These are phyloP conservation scores for Carallia pectinifolia DNA, from an alignment of 345 rosid species.

Conservation along the genomic window DNA sequence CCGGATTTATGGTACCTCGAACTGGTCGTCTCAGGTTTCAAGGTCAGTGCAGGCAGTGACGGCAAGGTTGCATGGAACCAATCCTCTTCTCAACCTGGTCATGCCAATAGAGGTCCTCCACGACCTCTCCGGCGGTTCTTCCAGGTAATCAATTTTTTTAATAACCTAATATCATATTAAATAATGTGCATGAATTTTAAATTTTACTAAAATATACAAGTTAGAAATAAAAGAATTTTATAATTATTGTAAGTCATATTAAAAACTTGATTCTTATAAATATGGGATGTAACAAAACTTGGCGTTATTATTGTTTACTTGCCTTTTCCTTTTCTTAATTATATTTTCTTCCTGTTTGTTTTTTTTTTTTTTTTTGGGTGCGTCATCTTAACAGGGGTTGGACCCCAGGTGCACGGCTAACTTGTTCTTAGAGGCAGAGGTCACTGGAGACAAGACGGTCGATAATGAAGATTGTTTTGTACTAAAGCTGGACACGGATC, in stretches of 20 bases:
- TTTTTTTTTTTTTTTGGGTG: background rate
- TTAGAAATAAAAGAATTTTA: too few relatives aligned
- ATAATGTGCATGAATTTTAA: too few relatives aligned
- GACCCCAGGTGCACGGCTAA: constrained; percentile 82
- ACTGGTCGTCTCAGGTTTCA: constrained; percentile 78
- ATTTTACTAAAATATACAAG: too few relatives aligned
- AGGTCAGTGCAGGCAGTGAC: constrained; percentile 85
- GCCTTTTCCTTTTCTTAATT: background rate
- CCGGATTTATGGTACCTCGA: constrained; percentile 89
- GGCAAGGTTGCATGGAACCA: constrained; percentile 95
- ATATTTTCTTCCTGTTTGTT: too few relatives aligned
- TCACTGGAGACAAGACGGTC: constrained; percentile 62
- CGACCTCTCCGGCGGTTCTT: constrained; percentile 89
- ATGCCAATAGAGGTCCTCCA: constrained; percentile 78
- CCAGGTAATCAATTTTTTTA: constrained; percentile 45
- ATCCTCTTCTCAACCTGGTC: constrained; percentile 73
- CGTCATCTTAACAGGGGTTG: constrained; percentile 49
- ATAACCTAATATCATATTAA: too few relatives aligned
- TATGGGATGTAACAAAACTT: too few relatives aligned
- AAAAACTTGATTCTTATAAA: too few relatives aligned
- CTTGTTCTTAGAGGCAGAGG: constrained; percentile 65
- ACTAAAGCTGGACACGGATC: constrained; percentile 62
- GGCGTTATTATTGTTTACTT: too few relatives aligned
- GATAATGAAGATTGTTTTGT: constrained; percentile 66
- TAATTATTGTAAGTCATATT: too few relatives aligned